Evolutionary conservation across 352 stramenopile species (phyloP), one percentile per base, ranked within the genome.

Genomic region (Globisporangium megalacanthum): DNA sequence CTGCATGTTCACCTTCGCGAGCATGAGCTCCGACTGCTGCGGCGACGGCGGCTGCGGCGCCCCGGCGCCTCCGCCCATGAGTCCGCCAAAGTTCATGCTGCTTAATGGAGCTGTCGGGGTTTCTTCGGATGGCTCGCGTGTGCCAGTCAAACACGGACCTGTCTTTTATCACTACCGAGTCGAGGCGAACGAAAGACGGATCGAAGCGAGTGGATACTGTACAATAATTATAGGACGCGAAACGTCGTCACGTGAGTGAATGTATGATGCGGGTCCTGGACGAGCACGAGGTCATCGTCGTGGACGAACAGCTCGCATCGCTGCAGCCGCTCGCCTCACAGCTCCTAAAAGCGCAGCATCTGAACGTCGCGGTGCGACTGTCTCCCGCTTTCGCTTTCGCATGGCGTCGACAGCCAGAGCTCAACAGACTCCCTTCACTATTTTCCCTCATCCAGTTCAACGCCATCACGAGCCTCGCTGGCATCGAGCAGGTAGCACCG

Each of bases 1-100:
- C 60, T 92, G 83, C 83, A 94, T 94, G 68, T 97, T 88, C 52
- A 95, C 83, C 71, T 96, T 96, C 19, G 88, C 88, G 75, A 92
- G 89, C 73, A 89, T 79, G 46, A 97, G 76, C 59, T 90, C 82
- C 59, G 78, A 88, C 55, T 86, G 77, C 67, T 90, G 83, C 69
- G 69, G 70, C 47, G 72, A 70, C 66, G 83, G 72, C 61, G 83
- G 72, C 61, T 72, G 65, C 39, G 69, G 64, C 48, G 82, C 57
- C 33, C 66, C 59, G 48, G 68, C 71, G 62, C 64, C 65, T 52
- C 77, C 74, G 68, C 79, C 76, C 77, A 89, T 86, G 31, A 92
- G 60, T 60, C 79, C 76, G 22, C 79, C 77, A 61, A 92, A 92
- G 69, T 90, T 92, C 82, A 92, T 92, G 49, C 14, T 70, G 35